Evolutionary conservation across 2,329 filamentous ascomycete genomes (phyloP), one percentile per base, ranked within the genome.

Genomic region (Aspergillus sp.): DNA sequence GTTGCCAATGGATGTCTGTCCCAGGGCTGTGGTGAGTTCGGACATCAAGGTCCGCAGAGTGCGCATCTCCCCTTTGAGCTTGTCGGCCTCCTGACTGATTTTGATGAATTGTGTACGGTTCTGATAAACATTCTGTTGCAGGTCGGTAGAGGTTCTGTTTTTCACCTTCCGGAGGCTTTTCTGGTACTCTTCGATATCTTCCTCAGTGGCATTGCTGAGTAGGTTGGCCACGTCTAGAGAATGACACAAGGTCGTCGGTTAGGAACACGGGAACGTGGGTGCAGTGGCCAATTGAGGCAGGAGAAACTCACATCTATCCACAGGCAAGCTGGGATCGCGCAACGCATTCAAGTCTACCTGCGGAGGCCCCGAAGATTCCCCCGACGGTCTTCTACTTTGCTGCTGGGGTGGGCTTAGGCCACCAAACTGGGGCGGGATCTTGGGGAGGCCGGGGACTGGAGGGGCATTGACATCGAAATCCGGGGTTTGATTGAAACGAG

Each of bases 21-120:
- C 78, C 18, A 82, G 66, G 61, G 92, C 92, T 7, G 86, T 84
- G 69, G 92, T 98, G 58, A 99, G 84, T 65, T 99, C 95, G 2
- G 92, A 88, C 89, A 99, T 97, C 55, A 98, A 83, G 65, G 91
- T 91, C 49, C 91, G 87, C 32, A 99, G 84, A 6, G 91, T 91
- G 55, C 91, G 87, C 95, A 99, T 98, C 75, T 99, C 95, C 57
- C 87, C 87, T 78, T 98, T 98, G 59, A 99, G 86, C 79, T 96
- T 97, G 77, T 99, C 95, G 2, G 96, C 95, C 79, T 99, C 95
- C 77, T 98, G 97, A 74, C 93, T 97, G 76, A 99, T 98, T 77
- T 96, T 96, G 82, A 99, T 98, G 73, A 99, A 99, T 71, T 98
- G 95, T 0, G 92, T 96, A 52, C 95, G 88, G 76, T 99, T 99